Conservation (phyloP, 768 basidiomycete genomes). For the Leccinum barrowsii region DNA sequence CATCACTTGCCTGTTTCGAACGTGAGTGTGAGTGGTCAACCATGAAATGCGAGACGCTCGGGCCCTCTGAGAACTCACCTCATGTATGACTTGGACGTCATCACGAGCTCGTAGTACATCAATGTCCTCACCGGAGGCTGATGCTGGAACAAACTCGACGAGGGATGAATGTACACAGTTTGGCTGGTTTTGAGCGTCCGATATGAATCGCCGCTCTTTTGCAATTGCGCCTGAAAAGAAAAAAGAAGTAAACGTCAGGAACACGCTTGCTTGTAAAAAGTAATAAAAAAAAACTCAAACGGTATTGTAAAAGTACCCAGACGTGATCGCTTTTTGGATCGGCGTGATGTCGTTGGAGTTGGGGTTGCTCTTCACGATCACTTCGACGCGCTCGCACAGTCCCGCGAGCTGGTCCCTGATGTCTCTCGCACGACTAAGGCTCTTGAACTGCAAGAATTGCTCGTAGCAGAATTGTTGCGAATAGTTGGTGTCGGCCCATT, state of each 20-base stretch:
- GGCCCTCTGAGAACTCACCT: conserved; percentile 39
- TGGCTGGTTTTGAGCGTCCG: conserved; percentile 95
- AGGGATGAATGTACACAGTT: conserved; percentile 95
- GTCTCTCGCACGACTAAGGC: conserved; percentile 88
- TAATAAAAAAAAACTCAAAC: conserved; percentile 59
- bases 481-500: conserved; percentile 98
- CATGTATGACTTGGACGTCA: conserved; percentile 95
- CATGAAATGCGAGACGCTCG: background rate
- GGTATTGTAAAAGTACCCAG: conserved; percentile 96
- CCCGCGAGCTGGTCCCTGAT: conserved; percentile 94
- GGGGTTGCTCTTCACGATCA: conserved; percentile 81
- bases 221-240: conserved; percentile 71
- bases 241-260: background rate
- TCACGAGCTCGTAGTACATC: conserved; percentile 94
- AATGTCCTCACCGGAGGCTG: conserved; percentile 91
- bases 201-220: conserved; percentile 96
- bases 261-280: background rate
- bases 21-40: background rate
- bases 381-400: conserved; percentile 95
- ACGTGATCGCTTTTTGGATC: conserved; percentile 91
- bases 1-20: conserved; percentile 75
- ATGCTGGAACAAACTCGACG: conserved; percentile 90
- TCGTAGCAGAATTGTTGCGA: conserved; percentile 97
- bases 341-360: conserved; percentile 92
- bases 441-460: conserved; percentile 94